Percentiles rank a stretch among this genome's conserved stretches.
phyloP scores from a whole-genome alignment of 257 asterid genomes.

The Petunia axillaris region DNA sequence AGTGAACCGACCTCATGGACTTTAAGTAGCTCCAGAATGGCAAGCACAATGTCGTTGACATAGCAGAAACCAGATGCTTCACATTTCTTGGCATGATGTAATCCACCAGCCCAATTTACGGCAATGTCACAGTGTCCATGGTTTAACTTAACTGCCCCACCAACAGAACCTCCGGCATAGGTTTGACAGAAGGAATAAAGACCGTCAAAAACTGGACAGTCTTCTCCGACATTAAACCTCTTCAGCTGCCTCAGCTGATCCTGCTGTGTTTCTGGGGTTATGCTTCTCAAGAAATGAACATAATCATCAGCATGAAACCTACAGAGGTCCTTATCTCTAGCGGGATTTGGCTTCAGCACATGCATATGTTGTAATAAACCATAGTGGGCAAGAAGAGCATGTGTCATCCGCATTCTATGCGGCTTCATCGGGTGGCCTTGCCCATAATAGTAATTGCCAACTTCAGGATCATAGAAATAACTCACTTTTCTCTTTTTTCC shows the following conservation, averaged over 20 bases:
- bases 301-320: constrained; percentile 46
- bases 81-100: constrained; percentile 34
- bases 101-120: constrained; percentile 39
- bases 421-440: constrained; percentile 55
- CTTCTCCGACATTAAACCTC: constrained; percentile 45
- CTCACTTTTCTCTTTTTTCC: constrained; percentile 43
- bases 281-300: constrained; percentile 35
- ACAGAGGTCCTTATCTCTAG: constrained; percentile 39
- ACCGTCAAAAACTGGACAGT: constrained; percentile 53
- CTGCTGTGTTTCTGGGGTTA: constrained; percentile 41
- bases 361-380: constrained; percentile 42
- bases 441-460: constrained; percentile 49
- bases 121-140: constrained; percentile 43
- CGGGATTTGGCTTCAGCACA: constrained; percentile 45
- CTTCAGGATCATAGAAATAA: constrained; percentile 47
- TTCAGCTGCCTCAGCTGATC: constrained; percentile 36
- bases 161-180: constrained; percentile 51
- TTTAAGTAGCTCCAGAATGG: constrained; percentile 33
- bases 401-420: constrained; percentile 45
- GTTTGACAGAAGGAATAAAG: constrained; percentile 42
- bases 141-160: constrained; percentile 47
- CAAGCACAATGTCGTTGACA: constrained; percentile 31
- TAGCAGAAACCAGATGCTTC: constrained; percentile 36
- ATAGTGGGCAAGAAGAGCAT: constrained; percentile 44
- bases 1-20: constrained; percentile 28